Evolutionary conservation across 202 grass and related monocot genomes (phyloP).

Genomic region (Alloteropsis angusta): DNA sequence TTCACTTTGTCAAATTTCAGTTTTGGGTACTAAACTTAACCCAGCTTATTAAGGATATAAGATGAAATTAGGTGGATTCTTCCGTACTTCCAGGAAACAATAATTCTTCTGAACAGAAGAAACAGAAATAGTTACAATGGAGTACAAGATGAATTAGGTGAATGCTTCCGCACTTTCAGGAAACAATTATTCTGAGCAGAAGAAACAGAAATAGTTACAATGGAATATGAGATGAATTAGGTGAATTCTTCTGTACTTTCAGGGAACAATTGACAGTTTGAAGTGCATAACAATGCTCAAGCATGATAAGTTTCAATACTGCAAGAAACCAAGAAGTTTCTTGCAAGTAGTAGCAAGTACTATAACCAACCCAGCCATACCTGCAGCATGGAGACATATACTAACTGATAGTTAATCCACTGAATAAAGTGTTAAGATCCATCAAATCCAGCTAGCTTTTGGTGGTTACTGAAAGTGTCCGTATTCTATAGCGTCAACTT

Average conservation of each 20-base stretch:
- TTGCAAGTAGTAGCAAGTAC: background rate
- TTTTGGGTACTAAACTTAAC: background rate
- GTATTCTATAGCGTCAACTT: constrained; percentile 31
- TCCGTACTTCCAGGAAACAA: no score
- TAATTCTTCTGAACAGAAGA: no score
- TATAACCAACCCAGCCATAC: background rate
- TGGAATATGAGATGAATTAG: background rate
- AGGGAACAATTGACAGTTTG: background rate
- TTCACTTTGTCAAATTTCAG: background rate
- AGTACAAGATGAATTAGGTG: no score
- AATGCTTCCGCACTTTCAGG: background rate
- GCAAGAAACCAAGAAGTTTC: no score
- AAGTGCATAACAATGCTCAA: no score
- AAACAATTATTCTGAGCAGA: background rate
- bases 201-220: background rate
- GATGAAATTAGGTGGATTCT: no score
- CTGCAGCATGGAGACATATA: background rate
- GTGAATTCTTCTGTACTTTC: background rate
- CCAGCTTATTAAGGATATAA: no score
- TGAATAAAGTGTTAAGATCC: background rate
- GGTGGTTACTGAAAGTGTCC: background rate
- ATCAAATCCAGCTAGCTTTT: constrained; percentile 18
- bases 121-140: no score
- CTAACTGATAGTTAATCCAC: background rate
- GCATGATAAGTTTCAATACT: background rate